Evolutionary conservation across 345 rosid species (phyloP).

Genomic region (Passiflora organensis): DNA sequence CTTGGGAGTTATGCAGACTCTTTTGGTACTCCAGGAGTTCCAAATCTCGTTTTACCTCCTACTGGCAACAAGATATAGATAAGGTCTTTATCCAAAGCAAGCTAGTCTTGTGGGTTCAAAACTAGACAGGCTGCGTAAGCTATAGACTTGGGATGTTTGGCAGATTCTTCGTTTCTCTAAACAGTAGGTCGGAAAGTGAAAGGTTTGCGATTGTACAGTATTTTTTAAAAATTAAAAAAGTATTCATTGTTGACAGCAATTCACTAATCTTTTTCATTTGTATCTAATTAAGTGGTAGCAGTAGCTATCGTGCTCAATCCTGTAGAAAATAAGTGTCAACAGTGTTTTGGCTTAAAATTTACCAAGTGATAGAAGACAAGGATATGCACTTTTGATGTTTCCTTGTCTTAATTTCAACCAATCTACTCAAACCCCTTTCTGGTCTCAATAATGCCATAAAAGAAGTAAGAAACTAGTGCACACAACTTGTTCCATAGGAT

Average conservation of each 20-base stretch:
- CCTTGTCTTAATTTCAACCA: background rate
- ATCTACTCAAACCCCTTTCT: background rate
- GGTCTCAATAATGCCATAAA: conserved; percentile 4
- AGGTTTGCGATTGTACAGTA: too few species aligned
- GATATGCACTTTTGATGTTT: conserved; percentile 4
- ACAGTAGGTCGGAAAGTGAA: too few species aligned
- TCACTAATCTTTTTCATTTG: too few species aligned
- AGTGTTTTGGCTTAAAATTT: background rate
- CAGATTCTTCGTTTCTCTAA: background rate
- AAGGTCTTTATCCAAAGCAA: background rate
- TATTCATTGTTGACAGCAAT: too few species aligned
- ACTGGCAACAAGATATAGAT: background rate
- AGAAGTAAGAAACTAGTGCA: background rate
- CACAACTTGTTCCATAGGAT: conserved; percentile 5
- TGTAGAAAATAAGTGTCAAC: background rate
- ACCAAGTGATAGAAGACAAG: background rate
- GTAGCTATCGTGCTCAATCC: background rate
- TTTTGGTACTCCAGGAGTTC: background rate
- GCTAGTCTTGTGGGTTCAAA: conserved; percentile 4
- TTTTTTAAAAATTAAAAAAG: too few species aligned
- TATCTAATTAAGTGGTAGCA: background rate
- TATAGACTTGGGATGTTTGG: background rate
- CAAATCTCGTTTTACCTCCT: background rate
- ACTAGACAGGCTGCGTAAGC: background rate
- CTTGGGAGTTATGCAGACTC: too few species aligned